A percentile compares a stretch with the other conserved stretches of the same genome.
These are phyloP conservation scores for Paramyrothecium sp. DNA, from an alignment of 2,329 filamentous ascomycete species.

Conservation along the genomic window DNA sequence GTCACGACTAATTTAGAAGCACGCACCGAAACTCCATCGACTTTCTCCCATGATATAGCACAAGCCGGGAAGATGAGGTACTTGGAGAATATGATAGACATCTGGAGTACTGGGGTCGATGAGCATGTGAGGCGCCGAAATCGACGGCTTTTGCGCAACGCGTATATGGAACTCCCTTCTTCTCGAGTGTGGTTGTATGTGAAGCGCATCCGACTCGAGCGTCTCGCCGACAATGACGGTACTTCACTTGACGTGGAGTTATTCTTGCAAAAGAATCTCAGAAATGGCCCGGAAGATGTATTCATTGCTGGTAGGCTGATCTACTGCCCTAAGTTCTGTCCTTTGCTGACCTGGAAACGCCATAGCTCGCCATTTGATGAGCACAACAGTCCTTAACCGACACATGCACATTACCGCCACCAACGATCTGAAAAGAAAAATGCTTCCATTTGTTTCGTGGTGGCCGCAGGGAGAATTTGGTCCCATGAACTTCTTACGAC, in stretches of 20 bases:
- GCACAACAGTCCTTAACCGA: background rate
- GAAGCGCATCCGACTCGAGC: background rate
- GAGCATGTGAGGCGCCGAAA: background rate
- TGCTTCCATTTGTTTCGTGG: too few species aligned
- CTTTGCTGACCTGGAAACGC: too few species aligned
- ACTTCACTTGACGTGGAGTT: background rate
- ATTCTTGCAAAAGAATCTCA: background rate
- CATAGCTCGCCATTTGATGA: background rate
- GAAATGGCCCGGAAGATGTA: background rate
- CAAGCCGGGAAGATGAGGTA: background rate
- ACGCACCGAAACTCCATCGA: background rate
- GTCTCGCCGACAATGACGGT: background rate
- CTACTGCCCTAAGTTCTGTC: too few species aligned
- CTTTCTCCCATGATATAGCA: background rate
- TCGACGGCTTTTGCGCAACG: background rate
- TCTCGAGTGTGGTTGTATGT: background rate
- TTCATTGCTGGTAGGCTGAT: background rate
- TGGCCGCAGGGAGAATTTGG: too few species aligned
- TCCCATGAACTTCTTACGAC: too few species aligned
- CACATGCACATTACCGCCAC: background rate
- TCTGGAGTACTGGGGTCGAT: background rate
- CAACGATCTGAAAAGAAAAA: background rate
- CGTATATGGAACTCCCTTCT: background rate
- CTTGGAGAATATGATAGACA: background rate
- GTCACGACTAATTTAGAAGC: background rate